Evolutionary conservation across 2,329 filamentous ascomycete species (phyloP).

Genomic region (Exophiala calicioides): DNA sequence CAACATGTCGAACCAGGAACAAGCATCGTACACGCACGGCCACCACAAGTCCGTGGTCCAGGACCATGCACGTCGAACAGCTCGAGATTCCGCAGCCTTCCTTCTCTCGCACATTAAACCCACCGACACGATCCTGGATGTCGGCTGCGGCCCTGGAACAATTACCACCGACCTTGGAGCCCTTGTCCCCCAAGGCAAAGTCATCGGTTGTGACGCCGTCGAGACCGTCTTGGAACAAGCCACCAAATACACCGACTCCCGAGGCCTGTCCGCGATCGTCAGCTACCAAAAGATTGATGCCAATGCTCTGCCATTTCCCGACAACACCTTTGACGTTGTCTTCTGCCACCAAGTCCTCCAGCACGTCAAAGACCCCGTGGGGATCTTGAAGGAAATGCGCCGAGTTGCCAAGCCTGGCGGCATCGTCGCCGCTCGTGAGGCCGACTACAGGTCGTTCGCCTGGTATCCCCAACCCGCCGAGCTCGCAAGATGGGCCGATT

Average conservation of each 20-base stretch:
- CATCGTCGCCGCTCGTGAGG: constrained; percentile 51
- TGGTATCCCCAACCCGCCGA: constrained; percentile 36
- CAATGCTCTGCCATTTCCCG: constrained; percentile 44
- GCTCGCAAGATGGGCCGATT: constrained; percentile 31
- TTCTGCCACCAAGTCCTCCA: constrained; percentile 60
- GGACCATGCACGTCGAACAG: constrained; percentile 39
- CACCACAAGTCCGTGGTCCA: constrained; percentile 41
- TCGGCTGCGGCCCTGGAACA: constrained; percentile 48
- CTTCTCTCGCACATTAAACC: constrained; percentile 42
- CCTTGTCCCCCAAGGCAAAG: constrained; percentile 41
- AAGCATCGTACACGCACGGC: constrained; percentile 41
- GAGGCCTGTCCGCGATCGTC: constrained; percentile 39
- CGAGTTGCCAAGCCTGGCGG: constrained; percentile 56
- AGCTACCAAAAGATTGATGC: constrained; percentile 43
- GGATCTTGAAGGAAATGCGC: constrained; percentile 56
- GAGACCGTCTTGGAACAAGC: constrained; percentile 37
- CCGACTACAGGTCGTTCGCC: constrained; percentile 34
- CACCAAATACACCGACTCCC: constrained; percentile 32
- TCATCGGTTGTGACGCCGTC: constrained; percentile 40
- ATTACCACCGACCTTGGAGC: constrained; percentile 46
- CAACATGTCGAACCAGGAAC: constrained; percentile 22
- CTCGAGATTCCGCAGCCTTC: constrained; percentile 41
- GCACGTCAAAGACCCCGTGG: constrained; percentile 55
- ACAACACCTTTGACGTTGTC: constrained; percentile 61
- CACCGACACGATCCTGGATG: constrained; percentile 42